Percentiles rank a stretch among this genome's conserved stretches.
Conservation (phyloP, 352 stramenopile genomes). For the Globisporangium barbulae region DNA sequence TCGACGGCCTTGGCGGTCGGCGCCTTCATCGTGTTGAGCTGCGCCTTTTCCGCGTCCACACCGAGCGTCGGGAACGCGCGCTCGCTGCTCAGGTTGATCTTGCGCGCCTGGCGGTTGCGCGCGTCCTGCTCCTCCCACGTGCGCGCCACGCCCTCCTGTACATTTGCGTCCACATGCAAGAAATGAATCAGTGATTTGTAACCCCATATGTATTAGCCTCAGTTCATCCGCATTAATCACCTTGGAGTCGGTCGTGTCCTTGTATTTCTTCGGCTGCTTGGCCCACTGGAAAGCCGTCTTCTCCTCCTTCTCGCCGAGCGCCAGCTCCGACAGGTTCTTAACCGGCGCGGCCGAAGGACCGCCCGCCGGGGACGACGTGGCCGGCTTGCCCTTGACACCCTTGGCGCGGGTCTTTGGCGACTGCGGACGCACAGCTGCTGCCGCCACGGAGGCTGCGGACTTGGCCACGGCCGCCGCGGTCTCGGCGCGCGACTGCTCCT, state of each 20-base stretch:
- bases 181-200: not conserved
- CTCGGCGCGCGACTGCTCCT: slow-evolving; percentile 40
- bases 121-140: slow-evolving; percentile 76
- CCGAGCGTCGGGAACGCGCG: slow-evolving; percentile 76
- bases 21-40: slow-evolving; percentile 68
- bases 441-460: slow-evolving; percentile 2
- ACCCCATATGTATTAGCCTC: not conserved
- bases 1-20: slow-evolving; percentile 50
- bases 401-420: slow-evolving; percentile 14
- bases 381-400: slow-evolving; percentile 12
- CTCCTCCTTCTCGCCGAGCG: slow-evolving; percentile 49
- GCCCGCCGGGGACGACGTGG: slow-evolving; percentile 17
- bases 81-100: slow-evolving; percentile 72
- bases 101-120: slow-evolving; percentile 52
- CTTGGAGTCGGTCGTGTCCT: slow-evolving; percentile 40
- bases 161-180: not conserved
- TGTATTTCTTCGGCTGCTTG: slow-evolving; percentile 87
- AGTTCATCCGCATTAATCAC: slow-evolving; percentile 15
- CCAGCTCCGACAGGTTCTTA: slow-evolving; percentile 67
- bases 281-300: slow-evolving; percentile 69
- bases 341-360: slow-evolving; percentile 19
- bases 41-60: slow-evolving; percentile 38
- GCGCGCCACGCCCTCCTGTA: slow-evolving; percentile 46
- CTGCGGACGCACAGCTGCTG: not conserved
- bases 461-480: slow-evolving; percentile 23